Evolutionary conservation across 768 basidiomycete species (phyloP).

Genomic region (Pulveroboletus sp.): DNA sequence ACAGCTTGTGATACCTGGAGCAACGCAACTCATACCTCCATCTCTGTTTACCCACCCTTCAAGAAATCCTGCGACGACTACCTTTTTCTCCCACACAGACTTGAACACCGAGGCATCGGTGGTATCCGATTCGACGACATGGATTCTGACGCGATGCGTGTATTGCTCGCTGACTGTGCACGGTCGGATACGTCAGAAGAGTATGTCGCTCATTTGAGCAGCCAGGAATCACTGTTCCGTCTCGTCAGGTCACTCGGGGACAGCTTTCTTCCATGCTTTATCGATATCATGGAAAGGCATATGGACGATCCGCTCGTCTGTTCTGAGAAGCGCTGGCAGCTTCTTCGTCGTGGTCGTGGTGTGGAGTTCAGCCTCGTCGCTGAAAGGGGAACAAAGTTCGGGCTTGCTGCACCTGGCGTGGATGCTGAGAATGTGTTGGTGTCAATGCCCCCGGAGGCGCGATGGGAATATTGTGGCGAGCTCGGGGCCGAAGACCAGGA

Average conservation of each 20-base stretch:
- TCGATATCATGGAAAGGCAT: slow-evolving; percentile 41
- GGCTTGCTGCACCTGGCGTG: slow-evolving; percentile 56
- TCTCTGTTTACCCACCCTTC: slow-evolving; percentile 41
- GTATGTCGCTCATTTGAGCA: slow-evolving; percentile 11
- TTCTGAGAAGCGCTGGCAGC: slow-evolving; percentile 46
- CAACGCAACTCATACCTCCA: not conserved
- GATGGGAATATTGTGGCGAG: slow-evolving; percentile 68
- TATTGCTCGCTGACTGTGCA: slow-evolving; percentile 16
- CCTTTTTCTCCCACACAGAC: slow-evolving; percentile 50
- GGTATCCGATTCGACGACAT: slow-evolving; percentile 61
- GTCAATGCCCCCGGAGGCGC: slow-evolving; percentile 60
- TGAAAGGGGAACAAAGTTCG: slow-evolving; percentile 69
- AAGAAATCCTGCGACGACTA: slow-evolving; percentile 56
- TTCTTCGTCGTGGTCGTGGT: slow-evolving; percentile 48
- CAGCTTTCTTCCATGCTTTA: slow-evolving; percentile 46
- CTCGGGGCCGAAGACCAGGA: slow-evolving; percentile 45
- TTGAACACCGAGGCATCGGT: slow-evolving; percentile 51
- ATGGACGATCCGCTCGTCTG: slow-evolving; percentile 26
- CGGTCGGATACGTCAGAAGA: not conserved
- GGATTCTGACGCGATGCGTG: slow-evolving; percentile 25
- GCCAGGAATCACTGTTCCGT: slow-evolving; percentile 40
- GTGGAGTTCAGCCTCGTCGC: slow-evolving; percentile 67
- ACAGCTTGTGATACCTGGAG: slow-evolving; percentile 43
- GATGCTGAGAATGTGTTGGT: slow-evolving; percentile 65
- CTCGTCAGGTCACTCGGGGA: slow-evolving; percentile 43